These are phyloP conservation scores for Cytospora piceae DNA, from an alignment of 2,329 filamentous ascomycete species.

Conservation along the genomic window DNA sequence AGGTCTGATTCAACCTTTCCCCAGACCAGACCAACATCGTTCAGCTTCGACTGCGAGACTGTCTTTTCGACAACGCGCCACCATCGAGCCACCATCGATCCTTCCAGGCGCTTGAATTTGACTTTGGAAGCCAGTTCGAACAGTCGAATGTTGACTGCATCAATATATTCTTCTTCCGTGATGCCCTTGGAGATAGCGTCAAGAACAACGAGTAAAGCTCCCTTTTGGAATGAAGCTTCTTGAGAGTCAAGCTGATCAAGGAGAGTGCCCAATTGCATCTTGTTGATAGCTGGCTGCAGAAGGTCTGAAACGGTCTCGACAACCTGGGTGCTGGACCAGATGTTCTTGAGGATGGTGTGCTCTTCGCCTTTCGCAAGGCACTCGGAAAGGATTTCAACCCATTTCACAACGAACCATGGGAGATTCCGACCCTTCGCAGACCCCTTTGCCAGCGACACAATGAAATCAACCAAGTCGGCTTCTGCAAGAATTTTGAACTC, in stretches of 20 bases:
- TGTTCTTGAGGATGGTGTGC: slow-evolving; percentile 20
- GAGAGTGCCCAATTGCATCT: slow-evolving; percentile 48
- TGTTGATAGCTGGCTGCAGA: slow-evolving; percentile 50
- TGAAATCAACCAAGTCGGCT: slow-evolving; percentile 38
- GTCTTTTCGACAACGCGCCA: slow-evolving; percentile 37
- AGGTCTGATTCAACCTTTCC: slow-evolving; percentile 33
- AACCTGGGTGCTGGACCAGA: slow-evolving; percentile 38
- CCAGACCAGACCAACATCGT: slow-evolving; percentile 37
- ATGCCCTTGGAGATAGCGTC: slow-evolving; percentile 49
- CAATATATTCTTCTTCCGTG: slow-evolving; percentile 46
- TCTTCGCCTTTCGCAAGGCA: slow-evolving; percentile 35
- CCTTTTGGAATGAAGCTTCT: slow-evolving; percentile 35
- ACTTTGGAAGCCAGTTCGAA: slow-evolving; percentile 40
- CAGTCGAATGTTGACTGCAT: slow-evolving; percentile 46
- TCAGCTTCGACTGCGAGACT: slow-evolving; percentile 35
- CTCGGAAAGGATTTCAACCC: slow-evolving; percentile 49
- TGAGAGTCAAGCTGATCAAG: slow-evolving; percentile 48
- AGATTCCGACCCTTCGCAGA: slow-evolving; percentile 50
- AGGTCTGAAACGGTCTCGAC: slow-evolving; percentile 34
- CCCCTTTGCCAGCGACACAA: slow-evolving; percentile 49
- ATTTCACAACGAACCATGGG: slow-evolving; percentile 50
- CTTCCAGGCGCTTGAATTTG: slow-evolving; percentile 23
- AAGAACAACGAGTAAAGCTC: slow-evolving; percentile 47
- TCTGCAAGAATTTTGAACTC: slow-evolving; percentile 27
- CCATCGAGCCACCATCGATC: slow-evolving; percentile 21